Base-by-base conservation (phyloP, 192 early-diverging fungal genomes). In the Backusella macrospora region DNA sequence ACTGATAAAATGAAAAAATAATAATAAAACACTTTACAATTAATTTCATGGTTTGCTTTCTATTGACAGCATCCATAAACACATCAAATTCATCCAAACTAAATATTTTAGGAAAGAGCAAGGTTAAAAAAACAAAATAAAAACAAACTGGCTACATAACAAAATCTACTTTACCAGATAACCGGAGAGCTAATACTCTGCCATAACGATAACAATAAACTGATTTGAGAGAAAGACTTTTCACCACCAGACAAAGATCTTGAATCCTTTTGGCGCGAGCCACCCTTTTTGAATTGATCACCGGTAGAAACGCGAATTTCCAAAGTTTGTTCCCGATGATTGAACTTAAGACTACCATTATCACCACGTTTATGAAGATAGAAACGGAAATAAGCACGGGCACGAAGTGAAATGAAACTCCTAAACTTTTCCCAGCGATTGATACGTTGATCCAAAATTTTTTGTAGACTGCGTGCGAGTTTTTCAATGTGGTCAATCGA, bases 21-120 rank as follows among this genome's bases (percentile, higher is more conserved):
- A 45, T 8, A 63, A 14, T 26, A 37, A 62, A 4, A 71, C 6
- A 8, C 55, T 67, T 72, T 78, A 82, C 83, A 88, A 99, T 90
- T 90, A 96, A 90, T 46, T 86, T 76, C 94, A 98, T 98, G 43
- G 88, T 92, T 70, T 92, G 89, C 37, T 83, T 78, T 6, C 98
- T 89, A 79, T 99, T 99, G n/a, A 97, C 96, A 4, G 95, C 94
- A 80, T 99, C 98, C 96, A 96, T 97, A 75, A 96, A 99, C 23
- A 99, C 96, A 79, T 99, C 98, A 88, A 97, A 99, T 87, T 99
- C 98, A 77, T 99, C 98, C 76, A 99, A 82, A 23, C 87, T 88
- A 77, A 44, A 15, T 43, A 14, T 12, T 46, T 12, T 45, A 12
- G 7, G 40, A 9, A 43, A 9, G 0, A 9, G 1, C 10, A 9